Base-by-base conservation (phyloP, 768 basidiomycete genomes). In the Amanita thiersii region DNA sequence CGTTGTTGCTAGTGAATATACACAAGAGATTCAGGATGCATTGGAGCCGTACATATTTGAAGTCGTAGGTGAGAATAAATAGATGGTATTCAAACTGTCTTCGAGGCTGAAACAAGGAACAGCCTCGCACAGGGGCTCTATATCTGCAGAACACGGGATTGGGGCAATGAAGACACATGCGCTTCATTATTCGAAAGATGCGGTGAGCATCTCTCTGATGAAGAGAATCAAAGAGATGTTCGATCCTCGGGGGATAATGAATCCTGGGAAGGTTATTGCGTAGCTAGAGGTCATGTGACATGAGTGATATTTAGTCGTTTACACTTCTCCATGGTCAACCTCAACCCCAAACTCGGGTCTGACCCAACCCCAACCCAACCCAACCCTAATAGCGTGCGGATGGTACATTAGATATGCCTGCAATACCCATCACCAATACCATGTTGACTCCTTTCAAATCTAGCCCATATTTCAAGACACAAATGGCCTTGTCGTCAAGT, bases 141-240 rank as follows among this genome's bases (percentile, higher is more conserved):
- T 99, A 50, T 97, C 93, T 4, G 94, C 94, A 1, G 94, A 99
- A 56, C 94, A 99, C 58, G 94, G 94, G 4, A 81, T 99, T 40
- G 93, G 94, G n/a, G 73, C 82, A 0, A 90, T 90, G 86, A 98
- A 98, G 66, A 85, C 86, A 0, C 79, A 85, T 43, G 88, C 89
- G 11, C 75, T 98, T 15, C 73, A 72, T 28, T 98, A 96, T 62
- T 90, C 89, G 4, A 96, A 97, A 64, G 73, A 66, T 46, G 65
- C 70, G 5, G 73, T 77, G 17, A 88, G 84, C 55, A 84, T 97
- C 50, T 83, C 75, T 37, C 67, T 81, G 69, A 99, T 99, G 94
- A 84, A 75, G 63, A 81, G 72, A 61, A 79, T 99, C 55, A 97
- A 97, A 62, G 59, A 72, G 10, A 56, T 92, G 19, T 92, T 97